Percentiles rank a stretch among this genome's conserved stretches.
These are phyloP conservation scores for Miscanthus lutarioriparius DNA, from an alignment of 176 grass and related monocot genomes.

Conservation along the genomic window DNA sequence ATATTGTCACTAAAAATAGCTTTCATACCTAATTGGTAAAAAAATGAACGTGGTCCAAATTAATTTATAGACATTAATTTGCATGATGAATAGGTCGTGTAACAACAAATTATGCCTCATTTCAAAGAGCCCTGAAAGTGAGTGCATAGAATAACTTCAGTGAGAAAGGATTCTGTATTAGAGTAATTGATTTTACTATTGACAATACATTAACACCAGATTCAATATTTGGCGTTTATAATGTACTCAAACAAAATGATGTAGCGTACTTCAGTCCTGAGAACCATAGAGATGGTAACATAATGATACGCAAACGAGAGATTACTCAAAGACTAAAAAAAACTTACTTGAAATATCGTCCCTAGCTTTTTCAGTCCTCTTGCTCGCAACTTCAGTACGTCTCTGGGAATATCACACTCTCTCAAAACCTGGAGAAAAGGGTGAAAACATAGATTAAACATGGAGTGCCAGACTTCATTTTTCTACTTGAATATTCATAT, in stretches of 20 bases:
- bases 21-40: not conserved
- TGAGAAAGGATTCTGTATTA: not conserved
- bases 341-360: constrained; percentile 88
- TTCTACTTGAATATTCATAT: not conserved
- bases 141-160: not conserved
- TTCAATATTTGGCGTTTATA: not conserved
- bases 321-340: not conserved
- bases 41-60: not conserved
- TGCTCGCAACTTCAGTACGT: constrained; percentile 65
- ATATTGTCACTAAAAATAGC: not conserved
- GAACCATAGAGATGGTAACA: not conserved
- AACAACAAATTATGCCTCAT: not conserved
- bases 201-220: not conserved
- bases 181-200: not conserved
- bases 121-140: not conserved
- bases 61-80: too few relatives aligned
- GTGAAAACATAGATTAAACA: not conserved
- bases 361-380: constrained; percentile 85
- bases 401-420: constrained; percentile 66
- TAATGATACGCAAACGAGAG: not conserved
- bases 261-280: not conserved
- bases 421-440: constrained; percentile 64
- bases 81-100: not conserved
- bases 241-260: constrained; percentile 5
- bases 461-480: not conserved